These are phyloP conservation scores for Annulohypoxylon truncatum DNA, from an alignment of 2,329 filamentous ascomycete genomes.

Conservation along the genomic window DNA sequence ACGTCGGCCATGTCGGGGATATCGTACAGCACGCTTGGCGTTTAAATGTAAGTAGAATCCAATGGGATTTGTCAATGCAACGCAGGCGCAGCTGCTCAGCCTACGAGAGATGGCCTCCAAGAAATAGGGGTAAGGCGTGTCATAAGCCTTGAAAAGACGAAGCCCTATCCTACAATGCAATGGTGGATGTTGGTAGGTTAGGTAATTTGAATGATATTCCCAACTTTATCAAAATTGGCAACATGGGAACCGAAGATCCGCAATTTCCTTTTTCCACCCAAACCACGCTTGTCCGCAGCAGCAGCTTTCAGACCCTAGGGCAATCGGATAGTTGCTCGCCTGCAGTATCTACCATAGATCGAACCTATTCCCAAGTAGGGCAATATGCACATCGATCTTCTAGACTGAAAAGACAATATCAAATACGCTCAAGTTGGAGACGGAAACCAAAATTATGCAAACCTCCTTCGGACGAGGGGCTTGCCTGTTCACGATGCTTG, in stretches of 20 bases:
- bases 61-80: slow-evolving; percentile 3
- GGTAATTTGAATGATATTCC: not conserved
- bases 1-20: slow-evolving; percentile 18
- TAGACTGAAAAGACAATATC: not conserved
- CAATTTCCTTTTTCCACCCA: slow-evolving; percentile 5
- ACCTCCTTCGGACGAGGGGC: not conserved
- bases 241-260: slow-evolving; percentile 5
- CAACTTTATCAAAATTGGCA: not conserved
- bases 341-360: not conserved
- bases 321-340: not conserved
- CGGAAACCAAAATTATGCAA: not conserved
- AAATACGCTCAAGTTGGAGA: not conserved
- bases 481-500: slow-evolving; percentile 5
- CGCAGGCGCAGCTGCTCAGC: slow-evolving; percentile 10
- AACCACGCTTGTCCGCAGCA: slow-evolving; percentile 13
- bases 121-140: not conserved
- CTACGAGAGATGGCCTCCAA: not conserved
- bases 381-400: not conserved
- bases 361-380: not conserved
- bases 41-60: slow-evolving; percentile 4
- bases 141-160: not conserved
- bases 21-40: slow-evolving; percentile 7
- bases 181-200: not conserved
- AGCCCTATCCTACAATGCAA: not conserved
- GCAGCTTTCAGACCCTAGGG: not conserved